Evolutionary conservation across 106 monocot genomes (phyloP).

Genomic region (Dendrobium chrysotoxum): DNA sequence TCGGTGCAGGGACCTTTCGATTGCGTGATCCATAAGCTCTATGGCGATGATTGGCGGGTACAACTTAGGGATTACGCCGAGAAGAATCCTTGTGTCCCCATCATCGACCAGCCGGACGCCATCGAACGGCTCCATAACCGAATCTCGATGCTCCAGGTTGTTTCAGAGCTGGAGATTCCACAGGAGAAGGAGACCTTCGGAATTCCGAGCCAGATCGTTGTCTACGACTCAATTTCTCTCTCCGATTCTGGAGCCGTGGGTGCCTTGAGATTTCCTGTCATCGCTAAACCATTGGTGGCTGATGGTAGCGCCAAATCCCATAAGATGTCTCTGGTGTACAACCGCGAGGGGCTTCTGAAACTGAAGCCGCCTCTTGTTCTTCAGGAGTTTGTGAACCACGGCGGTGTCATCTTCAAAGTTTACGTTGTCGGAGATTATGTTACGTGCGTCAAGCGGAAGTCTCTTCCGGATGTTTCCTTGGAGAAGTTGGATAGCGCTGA

Average conservation of each 20-base stretch:
- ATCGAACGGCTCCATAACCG: conserved; percentile 65
- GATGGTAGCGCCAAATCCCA: conserved; percentile 61
- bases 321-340: conserved; percentile 51
- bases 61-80: conserved; percentile 30
- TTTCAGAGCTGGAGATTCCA: conserved; percentile 38
- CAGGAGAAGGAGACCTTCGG: conserved; percentile 40
- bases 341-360: conserved; percentile 32
- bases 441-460: conserved; percentile 58
- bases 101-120: conserved; percentile 41
- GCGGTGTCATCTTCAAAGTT: conserved; percentile 72
- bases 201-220: conserved; percentile 46
- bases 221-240: conserved; percentile 42
- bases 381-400: conserved; percentile 72
- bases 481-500: conserved; percentile 28
- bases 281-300: conserved; percentile 63
- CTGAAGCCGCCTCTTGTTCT: conserved; percentile 65
- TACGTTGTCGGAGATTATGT: conserved; percentile 69
- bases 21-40: conserved; percentile 58
- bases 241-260: conserved; percentile 22
- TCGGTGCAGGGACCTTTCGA: conserved; percentile 53
- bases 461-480: conserved; percentile 57
- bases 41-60: conserved; percentile 27
- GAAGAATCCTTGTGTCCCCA: conserved; percentile 33
- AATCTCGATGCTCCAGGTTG: conserved; percentile 63
- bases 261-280: conserved; percentile 45